These are phyloP conservation scores for Leccinum subgranulosum DNA, from an alignment of 768 basidiomycete genomes.

Conservation along the genomic window DNA sequence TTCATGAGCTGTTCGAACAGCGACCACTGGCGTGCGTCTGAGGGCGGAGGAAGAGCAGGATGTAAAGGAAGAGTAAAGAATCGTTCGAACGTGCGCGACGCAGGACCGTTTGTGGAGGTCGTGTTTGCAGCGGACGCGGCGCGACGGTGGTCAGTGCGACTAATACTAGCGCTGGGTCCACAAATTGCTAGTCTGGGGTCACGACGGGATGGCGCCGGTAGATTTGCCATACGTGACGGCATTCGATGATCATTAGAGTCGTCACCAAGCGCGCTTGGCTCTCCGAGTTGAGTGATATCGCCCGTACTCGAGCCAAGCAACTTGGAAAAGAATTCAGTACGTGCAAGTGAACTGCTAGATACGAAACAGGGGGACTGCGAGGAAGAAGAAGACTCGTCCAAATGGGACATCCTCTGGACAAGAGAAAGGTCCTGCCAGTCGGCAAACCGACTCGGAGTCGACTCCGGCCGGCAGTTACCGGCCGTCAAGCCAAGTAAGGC, in stretches of 20 bases:
- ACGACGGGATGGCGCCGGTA: background rate
- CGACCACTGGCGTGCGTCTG: conserved; percentile 50
- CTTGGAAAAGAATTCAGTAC: background rate
- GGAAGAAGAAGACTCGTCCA: background rate
- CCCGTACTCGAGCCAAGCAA: background rate
- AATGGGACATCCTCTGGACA: background rate
- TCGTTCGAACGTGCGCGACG: conserved; percentile 13
- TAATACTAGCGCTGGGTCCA: background rate
- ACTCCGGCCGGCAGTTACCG: background rate
- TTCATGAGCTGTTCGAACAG: conserved; percentile 73
- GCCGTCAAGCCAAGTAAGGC: too few species aligned
- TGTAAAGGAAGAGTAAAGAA: conserved; percentile 4
- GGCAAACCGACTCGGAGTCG: background rate
- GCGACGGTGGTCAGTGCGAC: background rate
- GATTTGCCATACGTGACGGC: conserved; percentile 12
- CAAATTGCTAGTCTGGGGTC: background rate
- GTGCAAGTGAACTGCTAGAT: background rate
- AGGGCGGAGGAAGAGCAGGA: background rate
- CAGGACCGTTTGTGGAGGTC: conserved; percentile 7
- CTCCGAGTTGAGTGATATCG: background rate
- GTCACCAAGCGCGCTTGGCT: background rate
- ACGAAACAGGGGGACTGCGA: background rate
- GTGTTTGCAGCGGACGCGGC: background rate
- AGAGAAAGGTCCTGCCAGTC: background rate
- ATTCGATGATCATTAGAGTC: background rate